phyloP scores from a whole-genome alignment of 139 green algal species.

The Tetradesmus lagerheimii region DNA sequence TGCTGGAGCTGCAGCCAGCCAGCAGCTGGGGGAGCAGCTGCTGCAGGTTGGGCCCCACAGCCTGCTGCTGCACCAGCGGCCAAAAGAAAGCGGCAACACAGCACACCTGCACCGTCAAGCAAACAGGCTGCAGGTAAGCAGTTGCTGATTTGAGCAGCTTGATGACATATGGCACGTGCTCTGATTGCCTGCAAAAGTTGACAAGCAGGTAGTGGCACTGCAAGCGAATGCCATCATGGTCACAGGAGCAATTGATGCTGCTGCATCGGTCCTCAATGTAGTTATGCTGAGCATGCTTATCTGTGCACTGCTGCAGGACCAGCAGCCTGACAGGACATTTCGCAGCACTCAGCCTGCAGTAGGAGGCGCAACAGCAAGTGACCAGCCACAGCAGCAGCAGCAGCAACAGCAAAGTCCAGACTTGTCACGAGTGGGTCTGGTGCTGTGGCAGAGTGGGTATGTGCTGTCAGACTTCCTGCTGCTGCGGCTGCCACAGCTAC shows the following conservation, averaged over 20 bases:
- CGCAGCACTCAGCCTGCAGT: no score
- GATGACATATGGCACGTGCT: no score
- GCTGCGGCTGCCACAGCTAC: constrained; percentile 8
- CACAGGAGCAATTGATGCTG: no score
- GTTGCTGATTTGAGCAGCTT: no score
- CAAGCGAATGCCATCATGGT: no score
- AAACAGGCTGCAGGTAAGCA: neutral
- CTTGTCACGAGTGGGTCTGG: constrained; percentile 26
- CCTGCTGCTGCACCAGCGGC: constrained; percentile 39
- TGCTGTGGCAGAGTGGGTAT: constrained; percentile 45
- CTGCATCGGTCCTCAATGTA: no score
- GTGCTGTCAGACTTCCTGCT: constrained; percentile 40
- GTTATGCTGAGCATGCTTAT: no score
- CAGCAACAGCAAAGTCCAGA: no score
- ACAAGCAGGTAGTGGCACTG: no score
- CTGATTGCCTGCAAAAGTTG: no score
- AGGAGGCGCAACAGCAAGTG: neutral
- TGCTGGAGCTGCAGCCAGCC: constrained; percentile 32
- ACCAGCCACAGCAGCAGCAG: neutral
- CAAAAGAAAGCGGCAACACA: constrained; percentile 5
- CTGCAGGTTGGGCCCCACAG: constrained; percentile 27
- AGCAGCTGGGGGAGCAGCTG: constrained; percentile 13
- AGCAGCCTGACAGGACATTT: no score
- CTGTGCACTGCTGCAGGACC: no score
- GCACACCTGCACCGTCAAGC: constrained; percentile 29